Evolutionary conservation across 1,284 basidiomycete genomes (phyloP), one percentile per base, ranked within the genome.

Genomic region (Waitea zeae): DNA sequence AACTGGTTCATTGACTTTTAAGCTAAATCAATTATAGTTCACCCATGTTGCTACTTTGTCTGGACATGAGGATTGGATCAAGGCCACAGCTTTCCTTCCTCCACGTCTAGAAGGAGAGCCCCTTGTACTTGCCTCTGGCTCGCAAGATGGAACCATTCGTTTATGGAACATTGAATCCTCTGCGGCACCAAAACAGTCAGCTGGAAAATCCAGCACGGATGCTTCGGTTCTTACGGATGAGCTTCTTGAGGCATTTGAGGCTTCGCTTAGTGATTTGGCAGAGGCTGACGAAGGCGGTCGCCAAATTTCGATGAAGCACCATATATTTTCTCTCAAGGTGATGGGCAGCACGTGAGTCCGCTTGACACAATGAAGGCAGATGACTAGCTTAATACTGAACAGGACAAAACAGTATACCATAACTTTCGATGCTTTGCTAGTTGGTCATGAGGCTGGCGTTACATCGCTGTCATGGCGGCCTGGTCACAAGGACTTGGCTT

Each of bases 31-130:
- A 9, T 28, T 31, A 14, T 40, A 80, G 75, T 76, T 76, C 47
- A 57, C 73, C 13, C 58, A 53, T 37, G 64, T 70, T 14, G 65
- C 64, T 4, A 61, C 66, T 0, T 64, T 97, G 22, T 66, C 82
- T 22, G 90, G 90, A 0, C 90, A 97, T 48, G 83, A 93, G 60
- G 90, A 96, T 50, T 97, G 90, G 90, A 66, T 95, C 34, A 73
- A 80, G 41, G 67, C 71, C 40, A 64, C 96, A 17, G 64, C 76
- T 2, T 86, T 95, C 51, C 64, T 64, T 18, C 30, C 46, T 2
- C 51, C 58, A 7, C 33, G 39, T 9, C 35, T 41, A 27, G 40
- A 48, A 5, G 49, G 49, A 6, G 54, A 62, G 31, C 51, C 61
- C 13, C 57, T 75, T 17, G 43, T 73, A 1, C 62, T 96, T 13